Evolutionary conservation across 2,329 filamentous ascomycete genomes (phyloP).

Genomic region (Fusarium sp.): DNA sequence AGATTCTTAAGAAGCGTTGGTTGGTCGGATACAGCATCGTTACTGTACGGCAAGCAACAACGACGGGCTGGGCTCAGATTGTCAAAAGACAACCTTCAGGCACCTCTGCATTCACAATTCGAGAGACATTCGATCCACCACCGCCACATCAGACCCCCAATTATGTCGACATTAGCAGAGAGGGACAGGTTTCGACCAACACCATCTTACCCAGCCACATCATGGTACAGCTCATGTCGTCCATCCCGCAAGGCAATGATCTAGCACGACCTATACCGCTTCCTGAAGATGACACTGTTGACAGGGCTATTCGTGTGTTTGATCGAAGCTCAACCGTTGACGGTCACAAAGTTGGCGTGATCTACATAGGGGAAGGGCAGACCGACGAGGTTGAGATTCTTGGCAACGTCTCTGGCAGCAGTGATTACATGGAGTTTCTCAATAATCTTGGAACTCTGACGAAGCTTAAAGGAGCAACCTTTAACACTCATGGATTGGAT

Average conservation of each 20-base stretch:
- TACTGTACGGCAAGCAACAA: constrained; percentile 76
- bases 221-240: constrained; percentile 74
- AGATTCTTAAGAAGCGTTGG: constrained; percentile 75
- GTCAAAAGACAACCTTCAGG: constrained; percentile 78
- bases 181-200: constrained; percentile 65
- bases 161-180: constrained; percentile 60
- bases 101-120: constrained; percentile 68
- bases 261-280: constrained; percentile 78
- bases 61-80: constrained; percentile 75
- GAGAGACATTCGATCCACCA: constrained; percentile 68
- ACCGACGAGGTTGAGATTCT: constrained; percentile 85
- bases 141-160: constrained; percentile 66
- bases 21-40: constrained; percentile 79
- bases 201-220: constrained; percentile 79
- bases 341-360: constrained; percentile 93
- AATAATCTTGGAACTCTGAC: constrained; percentile 84
- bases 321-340: constrained; percentile 92
- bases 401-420: constrained; percentile 85
- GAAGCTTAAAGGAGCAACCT: constrained; percentile 81
- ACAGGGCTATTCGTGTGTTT: constrained; percentile 81
- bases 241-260: constrained; percentile 68
- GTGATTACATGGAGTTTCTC: constrained; percentile 88
- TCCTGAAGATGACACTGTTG: constrained; percentile 74
- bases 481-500: constrained; percentile 94
- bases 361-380: constrained; percentile 92